Conservation (phyloP, 1,284 basidiomycete species). For the Termitomyces sp. region DNA sequence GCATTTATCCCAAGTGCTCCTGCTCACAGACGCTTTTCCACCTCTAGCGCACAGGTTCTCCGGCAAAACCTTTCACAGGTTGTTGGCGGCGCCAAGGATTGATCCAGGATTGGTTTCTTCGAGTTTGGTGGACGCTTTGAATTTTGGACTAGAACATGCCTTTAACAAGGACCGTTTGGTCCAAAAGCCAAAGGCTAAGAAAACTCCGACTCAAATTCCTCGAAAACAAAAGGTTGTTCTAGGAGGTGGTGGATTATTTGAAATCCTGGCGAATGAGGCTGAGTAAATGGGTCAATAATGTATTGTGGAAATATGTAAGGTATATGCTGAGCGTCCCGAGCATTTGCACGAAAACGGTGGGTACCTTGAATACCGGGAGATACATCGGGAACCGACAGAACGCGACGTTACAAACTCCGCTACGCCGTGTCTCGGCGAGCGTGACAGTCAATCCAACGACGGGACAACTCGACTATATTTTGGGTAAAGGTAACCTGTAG, state of each 20-base stretch:
- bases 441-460: too few species aligned
- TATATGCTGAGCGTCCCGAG: too few species aligned
- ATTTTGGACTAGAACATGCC: constrained; percentile 42
- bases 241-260: constrained; percentile 7
- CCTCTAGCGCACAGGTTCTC: constrained; percentile 48
- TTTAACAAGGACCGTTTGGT: constrained; percentile 43
- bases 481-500: too few species aligned
- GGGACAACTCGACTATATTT: too few species aligned
- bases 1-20: constrained; percentile 54
- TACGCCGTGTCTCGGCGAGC: too few species aligned
- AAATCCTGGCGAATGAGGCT: constrained; percentile 2
- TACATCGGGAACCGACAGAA: too few species aligned
- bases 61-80: constrained; percentile 50
- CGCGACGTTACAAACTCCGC: too few species aligned
- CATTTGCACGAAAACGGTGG: too few species aligned
- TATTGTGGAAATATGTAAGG: too few species aligned
- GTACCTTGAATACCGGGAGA: too few species aligned
- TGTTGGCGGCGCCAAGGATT: constrained; percentile 29
- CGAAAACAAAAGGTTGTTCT: too few species aligned
- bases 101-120: constrained; percentile 21
- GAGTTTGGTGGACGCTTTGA: constrained; percentile 43
- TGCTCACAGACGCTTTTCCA: constrained; percentile 44
- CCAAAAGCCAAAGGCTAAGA: constrained; percentile 31
- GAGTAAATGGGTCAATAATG: too few species aligned
- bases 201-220: constrained; percentile 4